These are phyloP conservation scores for Pythium scleroteichum DNA, from an alignment of 352 stramenopile genomes.

Conservation along the genomic window DNA sequence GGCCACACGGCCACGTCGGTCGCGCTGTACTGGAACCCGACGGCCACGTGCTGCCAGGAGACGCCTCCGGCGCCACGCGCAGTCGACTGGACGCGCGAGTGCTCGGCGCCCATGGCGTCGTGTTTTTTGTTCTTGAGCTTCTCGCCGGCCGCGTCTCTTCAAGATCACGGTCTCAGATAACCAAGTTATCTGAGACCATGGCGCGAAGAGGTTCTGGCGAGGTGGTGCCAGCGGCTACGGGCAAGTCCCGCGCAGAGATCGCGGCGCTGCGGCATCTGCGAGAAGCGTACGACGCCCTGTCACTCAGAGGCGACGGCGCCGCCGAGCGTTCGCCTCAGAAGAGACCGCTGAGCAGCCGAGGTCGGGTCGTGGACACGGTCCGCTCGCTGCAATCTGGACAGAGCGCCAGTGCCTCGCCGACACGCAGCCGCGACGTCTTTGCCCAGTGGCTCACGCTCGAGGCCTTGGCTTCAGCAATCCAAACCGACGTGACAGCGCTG, in stretches of 20 bases:
- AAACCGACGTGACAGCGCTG: constrained; percentile 22
- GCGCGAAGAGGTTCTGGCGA: neutral
- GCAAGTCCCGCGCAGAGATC: constrained; percentile 34
- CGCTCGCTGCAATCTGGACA: constrained; percentile 23
- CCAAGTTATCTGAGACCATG: neutral
- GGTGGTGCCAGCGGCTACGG: constrained; percentile 6
- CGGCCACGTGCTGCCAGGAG: constrained; percentile 34
- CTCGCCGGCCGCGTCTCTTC: constrained; percentile 16
- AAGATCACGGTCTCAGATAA: constrained; percentile 20
- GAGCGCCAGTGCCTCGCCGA: neutral
- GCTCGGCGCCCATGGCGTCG: constrained; percentile 48
- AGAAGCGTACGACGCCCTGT: constrained; percentile 30
- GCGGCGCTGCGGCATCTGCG: constrained; percentile 32
- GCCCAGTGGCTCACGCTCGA: constrained; percentile 31
- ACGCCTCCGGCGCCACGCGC: neutral
- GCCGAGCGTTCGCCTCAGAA: neutral
- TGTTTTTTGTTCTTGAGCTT: neutral
- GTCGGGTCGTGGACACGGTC: constrained; percentile 22
- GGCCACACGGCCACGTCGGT: constrained; percentile 60
- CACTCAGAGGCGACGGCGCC: neutral
- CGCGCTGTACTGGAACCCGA: constrained; percentile 49
- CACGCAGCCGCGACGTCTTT: constrained; percentile 14
- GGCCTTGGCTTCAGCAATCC: constrained; percentile 11
- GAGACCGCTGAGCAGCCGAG: neutral
- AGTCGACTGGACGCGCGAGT: constrained; percentile 27